A percentile compares a stretch with the other conserved stretches of the same genome.
Conservation (phyloP, 2,329 filamentous ascomycete genomes). For the Xylariaceae sp. region DNA sequence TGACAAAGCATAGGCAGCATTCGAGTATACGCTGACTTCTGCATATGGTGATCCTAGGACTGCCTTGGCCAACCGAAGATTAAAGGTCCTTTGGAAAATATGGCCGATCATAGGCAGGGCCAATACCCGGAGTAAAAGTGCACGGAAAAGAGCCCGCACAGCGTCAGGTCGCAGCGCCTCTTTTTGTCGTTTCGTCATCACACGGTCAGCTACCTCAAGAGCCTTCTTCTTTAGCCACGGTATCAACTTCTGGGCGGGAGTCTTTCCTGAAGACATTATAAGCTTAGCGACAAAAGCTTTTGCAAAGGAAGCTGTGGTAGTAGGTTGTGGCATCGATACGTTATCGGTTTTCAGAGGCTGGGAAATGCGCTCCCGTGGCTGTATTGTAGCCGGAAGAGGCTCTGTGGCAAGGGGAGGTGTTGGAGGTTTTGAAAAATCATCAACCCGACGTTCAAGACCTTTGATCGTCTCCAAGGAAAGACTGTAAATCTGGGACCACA, state of each 20-base stretch:
- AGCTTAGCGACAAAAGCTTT: slow-evolving; percentile 49
- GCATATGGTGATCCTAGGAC: slow-evolving; percentile 78
- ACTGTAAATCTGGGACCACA: slow-evolving; percentile 79
- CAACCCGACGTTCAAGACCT: slow-evolving; percentile 70
- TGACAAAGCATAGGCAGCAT: slow-evolving; percentile 73
- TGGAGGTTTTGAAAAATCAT: slow-evolving; percentile 60
- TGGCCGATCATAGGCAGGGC: slow-evolving; percentile 62
- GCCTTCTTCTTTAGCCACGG: slow-evolving; percentile 58
- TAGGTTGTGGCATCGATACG: slow-evolving; percentile 50
- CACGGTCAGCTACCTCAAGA: slow-evolving; percentile 52
- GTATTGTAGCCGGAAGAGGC: slow-evolving; percentile 23
- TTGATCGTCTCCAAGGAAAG: slow-evolving; percentile 74
- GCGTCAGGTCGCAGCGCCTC: slow-evolving; percentile 58
- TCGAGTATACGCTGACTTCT: slow-evolving; percentile 69
- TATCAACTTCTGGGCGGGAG: slow-evolving; percentile 55
- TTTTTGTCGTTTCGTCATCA: slow-evolving; percentile 60
- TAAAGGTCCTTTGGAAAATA: slow-evolving; percentile 74
- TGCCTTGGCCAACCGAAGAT: slow-evolving; percentile 66
- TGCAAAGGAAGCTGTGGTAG: slow-evolving; percentile 49
- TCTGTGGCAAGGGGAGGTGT: slow-evolving; percentile 41
- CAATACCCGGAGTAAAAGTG: slow-evolving; percentile 53
- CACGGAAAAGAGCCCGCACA: slow-evolving; percentile 54
- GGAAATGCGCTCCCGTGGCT: slow-evolving; percentile 45
- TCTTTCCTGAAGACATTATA: slow-evolving; percentile 54
- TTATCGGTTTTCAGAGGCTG: slow-evolving; percentile 52